phyloP scores from a whole-genome alignment of 176 grass and related monocot genomes.

The Hyparrhenia diplandra region DNA sequence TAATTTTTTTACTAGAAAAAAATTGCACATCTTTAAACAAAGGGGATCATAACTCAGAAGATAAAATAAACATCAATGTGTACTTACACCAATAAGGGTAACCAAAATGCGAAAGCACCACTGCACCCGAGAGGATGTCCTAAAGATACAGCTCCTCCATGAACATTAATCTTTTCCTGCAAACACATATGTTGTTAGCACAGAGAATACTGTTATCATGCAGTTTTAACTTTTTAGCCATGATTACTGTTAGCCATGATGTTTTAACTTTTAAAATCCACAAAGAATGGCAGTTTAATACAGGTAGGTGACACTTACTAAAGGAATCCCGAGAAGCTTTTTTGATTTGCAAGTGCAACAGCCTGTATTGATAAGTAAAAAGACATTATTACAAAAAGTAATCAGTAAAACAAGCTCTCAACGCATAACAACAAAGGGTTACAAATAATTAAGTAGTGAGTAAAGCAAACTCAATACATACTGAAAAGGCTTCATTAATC shows the following conservation, averaged over 20 bases:
- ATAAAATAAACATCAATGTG: conserved; percentile 14
- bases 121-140: conserved; percentile 95
- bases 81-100: conserved; percentile 76
- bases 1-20: neutral
- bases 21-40: neutral
- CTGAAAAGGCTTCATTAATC: conserved; percentile 97
- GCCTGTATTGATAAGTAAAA: conserved; percentile 42
- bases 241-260: too few relatives aligned
- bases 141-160: conserved; percentile 86
- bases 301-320: conserved; percentile 52
- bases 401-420: neutral
- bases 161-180: conserved; percentile 92
- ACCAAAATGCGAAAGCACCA: conserved; percentile 85
- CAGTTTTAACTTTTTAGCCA: too few relatives aligned
- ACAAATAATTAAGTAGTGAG: neutral
- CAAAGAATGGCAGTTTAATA: neutral
- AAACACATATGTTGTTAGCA: neutral
- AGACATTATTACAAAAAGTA: neutral
- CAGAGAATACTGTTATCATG: neutral
- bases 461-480: conserved; percentile 16
- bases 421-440: neutral
- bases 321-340: conserved; percentile 92
- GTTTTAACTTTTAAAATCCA: neutral
- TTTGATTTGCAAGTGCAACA: conserved; percentile 97
- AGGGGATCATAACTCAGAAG: neutral